phyloP scores from a whole-genome alignment of 2,329 filamentous ascomycete species.

The Pseudocercospora macadamiae region DNA sequence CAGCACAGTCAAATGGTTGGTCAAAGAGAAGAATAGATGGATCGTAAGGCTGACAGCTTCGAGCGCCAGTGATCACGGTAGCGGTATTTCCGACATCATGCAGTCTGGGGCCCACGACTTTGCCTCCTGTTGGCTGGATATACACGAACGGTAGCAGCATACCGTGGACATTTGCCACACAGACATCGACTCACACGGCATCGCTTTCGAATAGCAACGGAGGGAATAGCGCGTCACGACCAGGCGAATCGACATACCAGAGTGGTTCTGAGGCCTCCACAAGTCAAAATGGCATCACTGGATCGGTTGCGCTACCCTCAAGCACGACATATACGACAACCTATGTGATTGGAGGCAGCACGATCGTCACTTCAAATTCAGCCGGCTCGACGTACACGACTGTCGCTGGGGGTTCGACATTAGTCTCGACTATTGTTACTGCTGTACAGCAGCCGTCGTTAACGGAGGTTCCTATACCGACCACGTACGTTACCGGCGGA shows the following conservation, averaged over 20 bases:
- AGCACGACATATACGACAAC: background rate
- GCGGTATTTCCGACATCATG: background rate
- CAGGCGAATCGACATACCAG: no score
- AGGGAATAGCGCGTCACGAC: no score
- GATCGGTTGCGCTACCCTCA: background rate
- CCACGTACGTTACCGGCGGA: background rate
- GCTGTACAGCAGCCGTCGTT: background rate
- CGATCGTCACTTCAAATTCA: background rate
- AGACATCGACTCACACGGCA: background rate
- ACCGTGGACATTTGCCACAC: background rate
- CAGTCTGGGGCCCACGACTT: background rate
- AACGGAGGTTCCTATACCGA: background rate
- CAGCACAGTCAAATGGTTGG: background rate
- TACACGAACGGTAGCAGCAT: background rate
- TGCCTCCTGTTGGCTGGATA: background rate
- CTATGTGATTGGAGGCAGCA: background rate
- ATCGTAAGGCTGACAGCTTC: background rate
- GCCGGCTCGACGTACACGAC: background rate
- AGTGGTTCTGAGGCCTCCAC: background rate
- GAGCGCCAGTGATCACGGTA: background rate
- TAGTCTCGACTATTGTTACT: background rate
- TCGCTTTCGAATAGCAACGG: background rate
- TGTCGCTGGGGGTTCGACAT: background rate
- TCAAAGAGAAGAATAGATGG: background rate
- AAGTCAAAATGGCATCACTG: background rate